Conservation (phyloP, 2,329 filamentous ascomycete genomes). For the Ascosphaera aggregata region DNA sequence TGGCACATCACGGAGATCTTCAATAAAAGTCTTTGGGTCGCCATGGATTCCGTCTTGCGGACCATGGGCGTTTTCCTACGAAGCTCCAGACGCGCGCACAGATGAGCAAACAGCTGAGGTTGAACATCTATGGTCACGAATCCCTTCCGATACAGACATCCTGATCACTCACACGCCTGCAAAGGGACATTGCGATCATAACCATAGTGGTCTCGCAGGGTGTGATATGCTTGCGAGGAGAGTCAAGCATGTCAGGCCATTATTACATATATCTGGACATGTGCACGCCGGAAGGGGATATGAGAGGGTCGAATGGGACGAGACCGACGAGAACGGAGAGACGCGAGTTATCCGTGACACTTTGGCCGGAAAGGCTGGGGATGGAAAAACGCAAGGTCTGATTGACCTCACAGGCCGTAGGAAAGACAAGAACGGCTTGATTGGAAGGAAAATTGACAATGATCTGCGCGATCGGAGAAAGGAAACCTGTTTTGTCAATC, state of each 20-base stretch:
- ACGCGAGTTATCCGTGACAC: conserved; percentile 5
- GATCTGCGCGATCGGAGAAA: conserved; percentile 16
- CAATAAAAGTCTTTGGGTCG: conserved; percentile 34
- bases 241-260: conserved; percentile 20
- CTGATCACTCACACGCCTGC: conserved; percentile 35
- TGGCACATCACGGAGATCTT: conserved; percentile 20
- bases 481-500: conserved; percentile 64
- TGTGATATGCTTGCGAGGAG: conserved; percentile 20
- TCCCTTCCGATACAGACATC: conserved; percentile 28
- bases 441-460: background rate
- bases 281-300: conserved; percentile 33
- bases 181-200: conserved; percentile 24
- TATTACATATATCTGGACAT: conserved; percentile 33
- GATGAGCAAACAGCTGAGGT: conserved; percentile 13
- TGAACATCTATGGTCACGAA: conserved; percentile 23
- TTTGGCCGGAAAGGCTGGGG: conserved; percentile 11
- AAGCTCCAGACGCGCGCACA: conserved; percentile 3
- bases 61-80: conserved; percentile 34
- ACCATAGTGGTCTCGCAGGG: conserved; percentile 16
- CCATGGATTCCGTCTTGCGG: conserved; percentile 26
- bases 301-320: conserved; percentile 26
- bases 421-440: conserved; percentile 9
- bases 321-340: conserved; percentile 1
- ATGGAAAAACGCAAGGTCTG: conserved; percentile 29
- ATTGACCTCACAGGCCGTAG: conserved; percentile 27